Conservation (phyloP, 208 protist species). For the Lotmaria passim region DNA sequence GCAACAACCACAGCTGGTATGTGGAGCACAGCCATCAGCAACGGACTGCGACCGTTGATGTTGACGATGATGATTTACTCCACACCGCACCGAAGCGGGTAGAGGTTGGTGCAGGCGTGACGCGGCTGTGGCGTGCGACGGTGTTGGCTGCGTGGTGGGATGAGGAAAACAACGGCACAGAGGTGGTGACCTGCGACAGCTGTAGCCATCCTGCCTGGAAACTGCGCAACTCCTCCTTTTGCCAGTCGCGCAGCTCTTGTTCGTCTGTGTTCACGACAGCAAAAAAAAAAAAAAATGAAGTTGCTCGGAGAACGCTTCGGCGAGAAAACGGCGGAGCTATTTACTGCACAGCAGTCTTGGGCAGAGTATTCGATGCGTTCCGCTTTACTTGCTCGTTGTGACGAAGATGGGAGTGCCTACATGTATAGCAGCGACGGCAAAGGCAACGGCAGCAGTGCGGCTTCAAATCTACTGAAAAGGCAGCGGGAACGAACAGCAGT, state of each 20-base stretch:
- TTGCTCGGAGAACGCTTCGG: too few relatives aligned
- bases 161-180: not conserved
- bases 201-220: too few relatives aligned
- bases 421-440: not conserved
- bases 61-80: conserved; percentile 12
- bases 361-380: not conserved
- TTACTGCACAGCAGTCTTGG: not conserved
- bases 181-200: not conserved
- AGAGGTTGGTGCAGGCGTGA: conserved; percentile 14
- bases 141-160: not conserved
- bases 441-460: too few relatives aligned
- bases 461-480: too few relatives aligned
- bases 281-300: too few relatives aligned
- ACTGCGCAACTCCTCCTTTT: too few relatives aligned
- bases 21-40: too few relatives aligned
- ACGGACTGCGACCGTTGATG: not conserved
- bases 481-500: too few relatives aligned
- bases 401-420: conserved; percentile 10
- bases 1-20: too few relatives aligned
- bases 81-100: conserved; percentile 27
- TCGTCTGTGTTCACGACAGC: too few relatives aligned
- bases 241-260: too few relatives aligned
- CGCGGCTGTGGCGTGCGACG: conserved; percentile 17
- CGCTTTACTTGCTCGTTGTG: conserved; percentile 9
- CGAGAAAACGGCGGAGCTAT: not conserved